Percentiles rank a stretch among this genome's conserved stretches.
phyloP scores from a whole-genome alignment of 73 alveolate species.

The Effrenium voratum region DNA sequence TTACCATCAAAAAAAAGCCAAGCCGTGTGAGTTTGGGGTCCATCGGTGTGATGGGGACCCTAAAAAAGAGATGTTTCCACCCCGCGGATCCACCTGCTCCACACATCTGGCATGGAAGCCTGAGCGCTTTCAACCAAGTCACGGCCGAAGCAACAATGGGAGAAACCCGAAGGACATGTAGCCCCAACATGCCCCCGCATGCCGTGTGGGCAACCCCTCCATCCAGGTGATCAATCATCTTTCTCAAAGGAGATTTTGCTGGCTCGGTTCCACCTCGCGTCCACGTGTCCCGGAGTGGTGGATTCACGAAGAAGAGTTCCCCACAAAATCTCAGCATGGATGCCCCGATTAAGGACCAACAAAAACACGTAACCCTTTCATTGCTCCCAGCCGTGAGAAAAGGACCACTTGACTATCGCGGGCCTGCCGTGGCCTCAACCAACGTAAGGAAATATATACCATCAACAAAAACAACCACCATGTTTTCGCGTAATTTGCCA shows the following conservation, averaged over 20 bases:
- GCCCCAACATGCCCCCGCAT: not conserved
- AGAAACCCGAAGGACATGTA: not conserved
- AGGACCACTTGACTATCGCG: too few relatives aligned
- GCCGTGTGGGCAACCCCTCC: too few relatives aligned
- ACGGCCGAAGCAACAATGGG: not conserved
- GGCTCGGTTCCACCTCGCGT: not conserved
- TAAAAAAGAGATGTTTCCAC: not conserved
- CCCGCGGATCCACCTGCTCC: not conserved
- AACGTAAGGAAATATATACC: too few relatives aligned
- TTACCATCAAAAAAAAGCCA: not conserved
- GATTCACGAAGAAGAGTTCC: too few relatives aligned
- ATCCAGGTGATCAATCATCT: not conserved
- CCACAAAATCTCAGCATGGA: too few relatives aligned
- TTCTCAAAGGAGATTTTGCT: not conserved
- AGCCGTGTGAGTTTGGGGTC: not conserved
- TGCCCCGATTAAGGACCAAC: too few relatives aligned
- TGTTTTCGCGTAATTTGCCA: too few relatives aligned
- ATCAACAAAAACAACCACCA: too few relatives aligned
- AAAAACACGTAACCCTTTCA: too few relatives aligned
- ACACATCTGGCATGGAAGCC: constrained; percentile 57
- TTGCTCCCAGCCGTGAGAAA: too few relatives aligned
- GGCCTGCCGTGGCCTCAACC: too few relatives aligned
- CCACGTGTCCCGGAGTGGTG: not conserved
- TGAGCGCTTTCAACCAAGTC: not conserved
- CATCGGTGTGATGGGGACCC: not conserved